Base-by-base conservation (phyloP, 1,139 yeast genomes). In the Maudiozyma humilis region DNA sequence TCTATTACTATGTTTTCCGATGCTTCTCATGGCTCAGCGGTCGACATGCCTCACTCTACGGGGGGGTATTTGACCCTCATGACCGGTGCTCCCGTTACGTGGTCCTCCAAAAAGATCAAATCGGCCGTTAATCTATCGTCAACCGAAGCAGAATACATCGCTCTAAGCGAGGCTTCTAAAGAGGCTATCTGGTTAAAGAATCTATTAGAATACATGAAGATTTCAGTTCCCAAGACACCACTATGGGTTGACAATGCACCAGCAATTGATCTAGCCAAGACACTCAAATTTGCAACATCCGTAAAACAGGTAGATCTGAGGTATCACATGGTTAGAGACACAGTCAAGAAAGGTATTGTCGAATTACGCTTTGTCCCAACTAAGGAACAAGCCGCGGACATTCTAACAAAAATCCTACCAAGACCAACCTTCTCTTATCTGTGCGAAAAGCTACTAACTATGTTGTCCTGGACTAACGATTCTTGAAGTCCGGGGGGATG, bases 61-160 rank as follows among this genome's bases (percentile, higher is more conserved):
- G 42, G 42, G 32, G 54, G 56, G 8, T 52, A 47, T 34, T 32
- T 49, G 20, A 36, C 48, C 1, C 32, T 29, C 14, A 33, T 46
- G 5, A 50, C 47, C 14, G 51, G 52, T 34, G 43, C 47, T 16
- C 44, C 51, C 1, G 40, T 52, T 3, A 46, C 53, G 1, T 55
- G 57, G 59, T 41, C 42, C 12, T 49, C 53, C 10, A 50, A 46
- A 41, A 46, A 43, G 27, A 55, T 52, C 14, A 39, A 36, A 10
- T 17, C 41, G 2, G 41, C 49, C 13, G 54, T 54, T 10, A 45
- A 51, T 3, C 29, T 50, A 7, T 48, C 49, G 3, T 46, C 51
- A 8, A 49, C 54, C 6, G 56, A 55, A 40, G 52, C 55, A 2
- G 58, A 54, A 38, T 53, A 52, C 29, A 42, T 47, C 32, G 52